Evolutionary conservation across 2,329 filamentous ascomycete genomes (phyloP).

Genomic region (Apiospora marii): DNA sequence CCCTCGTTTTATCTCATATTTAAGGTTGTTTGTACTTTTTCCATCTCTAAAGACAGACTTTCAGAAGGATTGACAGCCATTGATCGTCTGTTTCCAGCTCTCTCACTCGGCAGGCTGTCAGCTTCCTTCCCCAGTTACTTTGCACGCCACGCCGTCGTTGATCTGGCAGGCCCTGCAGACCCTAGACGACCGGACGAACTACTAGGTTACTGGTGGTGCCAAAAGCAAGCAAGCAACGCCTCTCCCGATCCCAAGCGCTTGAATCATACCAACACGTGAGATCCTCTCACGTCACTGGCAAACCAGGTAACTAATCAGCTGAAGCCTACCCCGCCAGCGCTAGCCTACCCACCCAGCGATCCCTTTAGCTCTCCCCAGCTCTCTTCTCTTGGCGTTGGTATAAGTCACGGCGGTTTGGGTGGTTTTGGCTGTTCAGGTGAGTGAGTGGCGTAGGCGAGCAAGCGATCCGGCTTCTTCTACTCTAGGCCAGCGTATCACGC

Average conservation of each 20-base stretch:
- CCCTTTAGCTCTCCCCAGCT: not conserved
- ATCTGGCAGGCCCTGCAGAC: too few relatives aligned
- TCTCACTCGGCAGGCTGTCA: too few relatives aligned
- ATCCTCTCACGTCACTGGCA: slow-evolving; percentile 3
- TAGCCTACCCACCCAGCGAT: not conserved
- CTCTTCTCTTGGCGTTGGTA: not conserved
- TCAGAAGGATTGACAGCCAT: not conserved
- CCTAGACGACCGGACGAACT: not conserved
- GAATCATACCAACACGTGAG: not conserved
- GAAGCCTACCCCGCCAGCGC: not conserved
- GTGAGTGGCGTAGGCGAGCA: not conserved
- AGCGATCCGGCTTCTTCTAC: not conserved
- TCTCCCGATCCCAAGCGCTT: not conserved
- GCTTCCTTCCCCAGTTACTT: not conserved
- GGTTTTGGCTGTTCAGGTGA: not conserved
- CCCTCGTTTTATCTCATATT: not conserved
- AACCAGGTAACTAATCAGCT: not conserved
- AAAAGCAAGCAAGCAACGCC: not conserved
- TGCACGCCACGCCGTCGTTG: not conserved
- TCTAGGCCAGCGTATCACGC: not conserved
- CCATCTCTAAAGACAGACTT: too few relatives aligned
- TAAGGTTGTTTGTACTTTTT: not conserved
- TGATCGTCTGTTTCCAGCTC: too few relatives aligned
- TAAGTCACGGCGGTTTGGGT: not conserved
- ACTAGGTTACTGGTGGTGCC: not conserved